Base-by-base conservation (phyloP, 1,284 basidiomycete genomes). In the Trichosporon sp. region DNA sequence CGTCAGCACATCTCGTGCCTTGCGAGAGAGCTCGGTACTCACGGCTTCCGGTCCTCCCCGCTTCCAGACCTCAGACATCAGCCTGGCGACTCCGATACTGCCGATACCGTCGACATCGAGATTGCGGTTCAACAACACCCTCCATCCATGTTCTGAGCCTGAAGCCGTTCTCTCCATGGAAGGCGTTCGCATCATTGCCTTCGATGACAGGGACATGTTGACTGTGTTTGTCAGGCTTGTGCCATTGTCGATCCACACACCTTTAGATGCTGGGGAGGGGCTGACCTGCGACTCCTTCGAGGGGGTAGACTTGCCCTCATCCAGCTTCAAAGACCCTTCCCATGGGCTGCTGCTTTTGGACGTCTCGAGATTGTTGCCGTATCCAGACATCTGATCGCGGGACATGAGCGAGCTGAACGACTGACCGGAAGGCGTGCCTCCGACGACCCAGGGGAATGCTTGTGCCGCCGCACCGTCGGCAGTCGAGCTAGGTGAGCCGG, bases 51-150 rank as follows among this genome's bases (percentile, higher is more conserved):
- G 76, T 7, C 77, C 77, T 9, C 77, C 77, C 29, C 77, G 60
- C 60, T 72, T 73, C 77, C 77, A 78, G 1, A 78, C 70, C 57
- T 78, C 77, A 14, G 72, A 70, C 56, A 78, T 58, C 2, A 78
- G 61, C 25, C 71, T 64, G 3, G 71, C 69, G 0, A 76, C 71
- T 1, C 68, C 65, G 2, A 78, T 66, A 33, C 65, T 61, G n/a
- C 77, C 77, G 0, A 77, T 73, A 5, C 72, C 74, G n/a, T 78
- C 75, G 4, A 78, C 71, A 13, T 77, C 74, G 3, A 78, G 68
- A 7, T 71, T 67, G 56, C 73, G 75, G 3, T 67, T 69, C 34
- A 78, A 59, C 11, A 74, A 69, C 1, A 73, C 69, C 49, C 70
- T 67, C 75, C 74, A 77, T 1, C 33, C 58, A 16, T 56, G 19